A percentile compares a stretch with the other conserved stretches of the same genome.
phyloP scores from a whole-genome alignment of 2,329 filamentous ascomycete species.

The Thelonectria blattea region DNA sequence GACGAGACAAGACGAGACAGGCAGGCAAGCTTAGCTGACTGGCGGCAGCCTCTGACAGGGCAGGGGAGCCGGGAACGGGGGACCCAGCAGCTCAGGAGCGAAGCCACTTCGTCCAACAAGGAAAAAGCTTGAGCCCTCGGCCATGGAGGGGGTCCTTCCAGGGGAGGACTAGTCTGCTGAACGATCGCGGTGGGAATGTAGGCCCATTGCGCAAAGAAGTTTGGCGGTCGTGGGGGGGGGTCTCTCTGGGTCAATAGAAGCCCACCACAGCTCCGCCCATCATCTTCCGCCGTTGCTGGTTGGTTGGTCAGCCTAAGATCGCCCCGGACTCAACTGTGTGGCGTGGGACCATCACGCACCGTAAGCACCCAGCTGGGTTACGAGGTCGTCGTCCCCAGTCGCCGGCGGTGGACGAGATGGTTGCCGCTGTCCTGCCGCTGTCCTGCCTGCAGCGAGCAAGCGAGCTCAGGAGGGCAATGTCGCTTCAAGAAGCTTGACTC shows the following conservation, averaged over 20 bases:
- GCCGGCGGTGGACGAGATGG: neutral
- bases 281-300: slow-evolving; percentile 22
- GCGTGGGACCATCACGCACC: slow-evolving; percentile 33
- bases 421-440: neutral
- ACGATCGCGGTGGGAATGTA: slow-evolving; percentile 39
- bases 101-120: slow-evolving; percentile 9
- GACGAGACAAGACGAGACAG: slow-evolving; percentile 3
- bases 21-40: slow-evolving; percentile 9
- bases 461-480: too few species aligned
- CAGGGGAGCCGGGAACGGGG: slow-evolving; percentile 8
- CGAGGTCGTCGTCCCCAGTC: slow-evolving; percentile 14
- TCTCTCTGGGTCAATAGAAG: slow-evolving; percentile 12
- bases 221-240: slow-evolving; percentile 36
- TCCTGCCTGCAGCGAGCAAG: too few species aligned
- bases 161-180: slow-evolving; percentile 33
- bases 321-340: slow-evolving; percentile 37
- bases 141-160: slow-evolving; percentile 25
- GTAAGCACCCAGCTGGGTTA: slow-evolving; percentile 27
- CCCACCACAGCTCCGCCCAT: slow-evolving; percentile 23
- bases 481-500: slow-evolving; percentile 3
- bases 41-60: slow-evolving; percentile 5
- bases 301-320: slow-evolving; percentile 35
- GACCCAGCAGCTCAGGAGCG: neutral
- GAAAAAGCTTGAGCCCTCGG: slow-evolving; percentile 35
- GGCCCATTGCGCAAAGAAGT: slow-evolving; percentile 38